phyloP scores from a whole-genome alignment of 106 monocot species.

The Dactylorhiza incarnata region DNA sequence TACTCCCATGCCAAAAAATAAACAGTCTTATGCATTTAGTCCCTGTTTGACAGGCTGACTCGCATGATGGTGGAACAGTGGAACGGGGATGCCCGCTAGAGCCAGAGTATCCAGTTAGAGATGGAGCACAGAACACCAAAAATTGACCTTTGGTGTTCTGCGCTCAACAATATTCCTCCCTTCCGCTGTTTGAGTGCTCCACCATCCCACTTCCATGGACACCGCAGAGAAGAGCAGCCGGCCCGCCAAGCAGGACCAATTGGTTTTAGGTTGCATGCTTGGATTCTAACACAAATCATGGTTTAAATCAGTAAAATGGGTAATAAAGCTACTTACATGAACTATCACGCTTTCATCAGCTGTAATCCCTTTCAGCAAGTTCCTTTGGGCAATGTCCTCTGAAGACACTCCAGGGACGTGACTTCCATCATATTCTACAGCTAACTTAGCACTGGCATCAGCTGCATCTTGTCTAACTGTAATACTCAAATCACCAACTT shows the following conservation, averaged over 20 bases:
- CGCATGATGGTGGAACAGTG: too few species aligned
- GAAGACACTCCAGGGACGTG: conserved; percentile 33
- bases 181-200: too few species aligned
- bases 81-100: too few species aligned
- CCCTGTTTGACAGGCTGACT: too few species aligned
- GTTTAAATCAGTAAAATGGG: neutral
- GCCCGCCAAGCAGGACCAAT: too few species aligned
- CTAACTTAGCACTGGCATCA: conserved; percentile 57
- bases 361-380: conserved; percentile 83
- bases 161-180: too few species aligned
- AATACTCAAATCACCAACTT: conserved; percentile 68
- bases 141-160: neutral
- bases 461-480: conserved; percentile 50
- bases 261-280: too few species aligned
- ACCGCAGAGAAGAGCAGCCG: too few species aligned
- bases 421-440: conserved; percentile 57
- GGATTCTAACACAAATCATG: neutral
- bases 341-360: conserved; percentile 91
- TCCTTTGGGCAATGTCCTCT: conserved; percentile 56
- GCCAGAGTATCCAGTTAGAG: too few species aligned
- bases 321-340: conserved; percentile 41
- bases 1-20: too few species aligned
- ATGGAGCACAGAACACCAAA: neutral
- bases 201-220: too few species aligned
- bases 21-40: too few species aligned